Evolutionary conservation across 495 filamentous ascomycete genomes (phyloP).

Genomic region (Neurospora tetrasperma): DNA sequence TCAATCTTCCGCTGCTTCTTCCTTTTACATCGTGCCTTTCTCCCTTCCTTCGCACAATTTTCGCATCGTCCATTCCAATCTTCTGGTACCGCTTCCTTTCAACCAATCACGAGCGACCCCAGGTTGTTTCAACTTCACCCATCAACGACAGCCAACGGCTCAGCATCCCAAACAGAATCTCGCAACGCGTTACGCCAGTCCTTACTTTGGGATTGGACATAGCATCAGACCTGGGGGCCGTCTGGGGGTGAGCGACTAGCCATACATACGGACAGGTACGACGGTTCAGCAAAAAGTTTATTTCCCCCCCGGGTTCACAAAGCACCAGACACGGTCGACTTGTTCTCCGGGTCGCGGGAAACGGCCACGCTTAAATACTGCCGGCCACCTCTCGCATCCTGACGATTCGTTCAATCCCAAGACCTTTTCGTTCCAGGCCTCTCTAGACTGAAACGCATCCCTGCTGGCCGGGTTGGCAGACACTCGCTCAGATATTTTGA

Average conservation of each 20-base stretch:
- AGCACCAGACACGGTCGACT: not conserved
- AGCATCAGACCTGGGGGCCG: not conserved
- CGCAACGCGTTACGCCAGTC: not conserved
- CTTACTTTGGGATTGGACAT: not conserved
- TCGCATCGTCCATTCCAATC: not conserved
- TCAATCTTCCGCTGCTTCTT: not conserved
- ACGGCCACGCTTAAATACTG: not conserved
- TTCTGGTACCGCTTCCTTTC: not conserved
- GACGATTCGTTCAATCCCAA: not conserved
- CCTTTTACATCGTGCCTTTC: not conserved
- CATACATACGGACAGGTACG: not conserved
- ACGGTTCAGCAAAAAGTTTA: not conserved
- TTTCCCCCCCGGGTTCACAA: not conserved
- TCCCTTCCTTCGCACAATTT: not conserved
- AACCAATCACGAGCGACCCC: not conserved
- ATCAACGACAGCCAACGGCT: not conserved
- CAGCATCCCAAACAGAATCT: not conserved
- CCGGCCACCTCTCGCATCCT: not conserved
- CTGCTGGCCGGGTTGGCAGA: not conserved
- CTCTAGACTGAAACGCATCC: not conserved
- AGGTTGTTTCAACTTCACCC: not conserved
- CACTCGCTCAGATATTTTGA: not conserved
- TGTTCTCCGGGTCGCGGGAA: not conserved
- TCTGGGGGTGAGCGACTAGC: not conserved
- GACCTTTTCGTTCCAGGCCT: not conserved